A percentile compares a stretch with the other conserved stretches of the same genome.
Evolutionary conservation across 2,329 filamentous ascomycete species (phyloP).

Genomic region (Ascochyta viciae-villosae): DNA sequence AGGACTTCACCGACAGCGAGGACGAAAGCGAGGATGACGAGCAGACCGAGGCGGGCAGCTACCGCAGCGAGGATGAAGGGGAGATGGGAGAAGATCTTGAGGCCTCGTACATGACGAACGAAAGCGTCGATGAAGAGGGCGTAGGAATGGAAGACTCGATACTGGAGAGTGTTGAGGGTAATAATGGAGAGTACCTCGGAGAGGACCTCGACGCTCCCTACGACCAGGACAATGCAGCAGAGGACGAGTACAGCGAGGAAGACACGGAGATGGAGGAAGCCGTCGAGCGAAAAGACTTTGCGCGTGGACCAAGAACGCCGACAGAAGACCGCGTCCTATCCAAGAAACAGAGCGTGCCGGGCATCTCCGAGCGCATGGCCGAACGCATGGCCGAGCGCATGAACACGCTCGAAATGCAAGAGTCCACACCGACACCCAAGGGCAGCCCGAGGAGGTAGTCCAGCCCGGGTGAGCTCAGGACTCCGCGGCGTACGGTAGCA

Average conservation of each 20-base stretch:
- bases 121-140: conserved; percentile 55
- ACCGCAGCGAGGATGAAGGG: conserved; percentile 61
- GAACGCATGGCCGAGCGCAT: conserved; percentile 21
- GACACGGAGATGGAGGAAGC: conserved; percentile 28
- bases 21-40: conserved; percentile 56
- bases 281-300: not conserved
- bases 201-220: conserved; percentile 25
- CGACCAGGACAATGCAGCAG: conserved; percentile 29
- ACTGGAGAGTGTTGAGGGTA: conserved; percentile 58
- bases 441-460: conserved; percentile 21
- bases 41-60: conserved; percentile 49
- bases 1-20: conserved; percentile 88
- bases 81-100: conserved; percentile 56
- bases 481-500: not conserved
- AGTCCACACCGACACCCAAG: conserved; percentile 32
- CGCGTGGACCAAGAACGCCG: conserved; percentile 12
- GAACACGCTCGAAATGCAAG: conserved; percentile 24
- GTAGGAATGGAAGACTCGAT: conserved; percentile 54
- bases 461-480: not conserved
- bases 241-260: conserved; percentile 31
- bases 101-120: conserved; percentile 65
- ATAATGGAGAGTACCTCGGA: conserved; percentile 20
- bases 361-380: conserved; percentile 18
- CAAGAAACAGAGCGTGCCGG: conserved; percentile 4
- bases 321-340: conserved; percentile 9